phyloP scores from a whole-genome alignment of 129 eudicot species.

The Lactuca saligna region DNA sequence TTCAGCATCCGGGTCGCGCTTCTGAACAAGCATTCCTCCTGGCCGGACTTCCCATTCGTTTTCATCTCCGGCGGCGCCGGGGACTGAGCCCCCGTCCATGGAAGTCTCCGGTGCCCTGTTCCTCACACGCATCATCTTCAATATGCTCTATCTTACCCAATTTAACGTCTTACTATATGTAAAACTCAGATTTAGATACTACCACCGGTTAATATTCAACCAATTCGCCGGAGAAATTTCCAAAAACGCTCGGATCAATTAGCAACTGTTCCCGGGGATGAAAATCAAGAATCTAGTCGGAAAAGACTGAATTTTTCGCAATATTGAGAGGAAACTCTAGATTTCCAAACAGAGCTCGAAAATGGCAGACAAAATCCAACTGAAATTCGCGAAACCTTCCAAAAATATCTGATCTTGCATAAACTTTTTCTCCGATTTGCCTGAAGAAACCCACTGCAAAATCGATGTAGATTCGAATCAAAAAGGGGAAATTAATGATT shows the following conservation, averaged over 20 bases:
- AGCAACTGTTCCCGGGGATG: background rate
- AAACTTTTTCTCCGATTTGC: conserved; percentile 2
- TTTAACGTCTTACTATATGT: background rate
- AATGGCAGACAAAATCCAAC: conserved; percentile 17
- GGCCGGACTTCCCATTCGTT: conserved; percentile 84
- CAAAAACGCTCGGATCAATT: background rate
- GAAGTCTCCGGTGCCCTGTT: conserved; percentile 39
- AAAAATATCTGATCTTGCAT: background rate
- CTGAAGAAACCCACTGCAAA: background rate
- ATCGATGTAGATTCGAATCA: background rate
- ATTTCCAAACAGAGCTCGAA: conserved; percentile 18
- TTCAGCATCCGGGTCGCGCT: conserved; percentile 60
- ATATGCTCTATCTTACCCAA: conserved; percentile 17
- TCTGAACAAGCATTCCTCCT: conserved; percentile 94
- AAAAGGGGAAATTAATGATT: conserved; percentile 8
- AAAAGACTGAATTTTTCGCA: background rate
- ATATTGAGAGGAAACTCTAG: conserved; percentile 4
- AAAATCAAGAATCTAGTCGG: background rate
- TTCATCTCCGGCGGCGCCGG: conserved; percentile 28
- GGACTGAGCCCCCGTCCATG: conserved; percentile 9
- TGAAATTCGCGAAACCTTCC: conserved; percentile 17
- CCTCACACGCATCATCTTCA: conserved; percentile 65
- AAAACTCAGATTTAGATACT: background rate
- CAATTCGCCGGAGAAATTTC: conserved; percentile 6
- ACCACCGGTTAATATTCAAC: conserved; percentile 1